phyloP scores from a whole-genome alignment of 495 filamentous ascomycete species.

The Podospora tetraspora region DNA sequence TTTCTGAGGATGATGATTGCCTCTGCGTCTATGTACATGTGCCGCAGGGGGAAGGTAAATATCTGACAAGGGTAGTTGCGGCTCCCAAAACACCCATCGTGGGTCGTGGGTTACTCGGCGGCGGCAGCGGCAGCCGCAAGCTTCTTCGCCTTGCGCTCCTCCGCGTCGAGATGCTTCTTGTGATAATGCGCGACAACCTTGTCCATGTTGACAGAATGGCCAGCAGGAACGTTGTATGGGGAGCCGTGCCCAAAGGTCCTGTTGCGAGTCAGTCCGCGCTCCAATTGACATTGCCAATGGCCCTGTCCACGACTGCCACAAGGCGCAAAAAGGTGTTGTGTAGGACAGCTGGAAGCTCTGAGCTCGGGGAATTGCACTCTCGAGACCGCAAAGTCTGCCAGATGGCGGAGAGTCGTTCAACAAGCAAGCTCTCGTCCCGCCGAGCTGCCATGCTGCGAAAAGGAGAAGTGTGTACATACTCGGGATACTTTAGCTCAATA shows the following conservation, averaged over 20 bases:
- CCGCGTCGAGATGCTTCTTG: constrained; percentile 40
- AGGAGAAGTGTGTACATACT: constrained; percentile 35
- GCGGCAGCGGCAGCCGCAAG: constrained; percentile 28
- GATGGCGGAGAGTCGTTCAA: too few species aligned
- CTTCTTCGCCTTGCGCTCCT: constrained; percentile 43
- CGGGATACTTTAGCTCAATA: constrained; percentile 42
- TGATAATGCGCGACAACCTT: constrained; percentile 45
- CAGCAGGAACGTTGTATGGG: constrained; percentile 42
- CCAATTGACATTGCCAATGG: constrained; percentile 12
- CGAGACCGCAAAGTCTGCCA: too few species aligned
- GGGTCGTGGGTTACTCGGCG: constrained; percentile 17
- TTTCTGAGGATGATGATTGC: constrained; percentile 14
- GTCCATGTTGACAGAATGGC: constrained; percentile 39
- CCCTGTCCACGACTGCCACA: not conserved
- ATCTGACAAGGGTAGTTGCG: not conserved
- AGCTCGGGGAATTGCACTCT: too few species aligned
- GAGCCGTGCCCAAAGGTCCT: constrained; percentile 42
- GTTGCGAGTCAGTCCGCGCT: constrained; percentile 27
- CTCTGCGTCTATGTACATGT: constrained; percentile 25
- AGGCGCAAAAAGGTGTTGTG: not conserved
- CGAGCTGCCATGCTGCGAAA: not conserved
- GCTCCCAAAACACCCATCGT: constrained; percentile 6
- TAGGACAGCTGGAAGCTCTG: not conserved
- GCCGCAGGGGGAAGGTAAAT: constrained; percentile 15
- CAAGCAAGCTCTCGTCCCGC: not conserved